phyloP scores from a whole-genome alignment of 352 stramenopile species.

The Globisporangium carolinianum region DNA sequence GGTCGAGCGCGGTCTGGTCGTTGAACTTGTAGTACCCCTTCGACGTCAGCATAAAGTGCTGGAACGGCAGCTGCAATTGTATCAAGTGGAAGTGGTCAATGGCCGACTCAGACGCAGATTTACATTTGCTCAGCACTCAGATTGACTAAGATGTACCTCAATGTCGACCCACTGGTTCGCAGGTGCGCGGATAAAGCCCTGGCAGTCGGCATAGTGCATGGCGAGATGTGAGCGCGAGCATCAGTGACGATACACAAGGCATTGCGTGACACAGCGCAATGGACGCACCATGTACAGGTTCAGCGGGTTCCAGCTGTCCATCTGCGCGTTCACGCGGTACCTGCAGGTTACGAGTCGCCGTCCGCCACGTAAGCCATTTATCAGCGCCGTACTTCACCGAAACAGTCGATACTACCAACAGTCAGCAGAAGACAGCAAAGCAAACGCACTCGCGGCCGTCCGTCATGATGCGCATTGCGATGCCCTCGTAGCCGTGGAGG shows the following conservation, averaged over 20 bases:
- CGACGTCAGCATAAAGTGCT: conserved; percentile 73
- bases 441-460: conserved; percentile 60
- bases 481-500: conserved; percentile 77
- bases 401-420: not conserved
- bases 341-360: conserved; percentile 10
- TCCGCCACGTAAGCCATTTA: no score
- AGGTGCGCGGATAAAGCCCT: conserved; percentile 79
- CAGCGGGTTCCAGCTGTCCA: conserved; percentile 83
- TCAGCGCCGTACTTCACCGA: no score
- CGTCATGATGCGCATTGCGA: conserved; percentile 83
- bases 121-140: no score
- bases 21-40: conserved; percentile 81
- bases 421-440: not conserved
- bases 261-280: not conserved
- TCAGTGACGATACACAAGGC: conserved; percentile 1
- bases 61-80: conserved; percentile 51
- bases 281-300: conserved; percentile 74
- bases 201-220: not conserved
- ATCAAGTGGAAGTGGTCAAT: not conserved
- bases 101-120: no score
- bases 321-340: conserved; percentile 80
- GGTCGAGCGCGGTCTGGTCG: conserved; percentile 67
- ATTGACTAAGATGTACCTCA: conserved; percentile 26
- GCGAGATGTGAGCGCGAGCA: no score
- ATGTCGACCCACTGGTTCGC: conserved; percentile 81